Evolutionary conservation across 2,329 filamentous ascomycete species (phyloP).

Genomic region (Xylariaceae sp.): DNA sequence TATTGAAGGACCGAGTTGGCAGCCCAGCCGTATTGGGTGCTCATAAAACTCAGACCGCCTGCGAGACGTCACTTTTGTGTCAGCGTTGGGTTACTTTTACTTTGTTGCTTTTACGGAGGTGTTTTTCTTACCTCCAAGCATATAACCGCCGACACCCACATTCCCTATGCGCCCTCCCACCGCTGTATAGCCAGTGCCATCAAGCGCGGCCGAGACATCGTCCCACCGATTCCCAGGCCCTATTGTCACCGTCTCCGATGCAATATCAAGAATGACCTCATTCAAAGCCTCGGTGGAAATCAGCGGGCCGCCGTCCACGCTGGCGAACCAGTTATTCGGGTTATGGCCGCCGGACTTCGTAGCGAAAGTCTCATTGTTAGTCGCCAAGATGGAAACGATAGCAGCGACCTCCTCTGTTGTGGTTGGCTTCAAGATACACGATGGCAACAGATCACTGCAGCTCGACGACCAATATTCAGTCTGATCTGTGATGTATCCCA

Average conservation of each 20-base stretch:
- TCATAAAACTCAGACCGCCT: slow-evolving; percentile 50
- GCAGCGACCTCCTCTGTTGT: slow-evolving; percentile 48
- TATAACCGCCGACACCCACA: slow-evolving; percentile 44
- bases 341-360: slow-evolving; percentile 56
- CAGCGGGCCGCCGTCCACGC: slow-evolving; percentile 44
- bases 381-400: slow-evolving; percentile 47
- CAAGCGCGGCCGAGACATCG: slow-evolving; percentile 37
- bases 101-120: slow-evolving; percentile 26
- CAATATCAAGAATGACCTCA: slow-evolving; percentile 36
- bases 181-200: slow-evolving; percentile 39
- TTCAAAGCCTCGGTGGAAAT: slow-evolving; percentile 46
- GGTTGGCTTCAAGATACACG: slow-evolving; percentile 45
- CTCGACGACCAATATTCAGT: slow-evolving; percentile 44
- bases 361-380: slow-evolving; percentile 48
- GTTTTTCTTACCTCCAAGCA: slow-evolving; percentile 51
- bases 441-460: slow-evolving; percentile 41
- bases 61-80: too few relatives aligned
- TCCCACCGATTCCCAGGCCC: slow-evolving; percentile 45
- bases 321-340: slow-evolving; percentile 51
- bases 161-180: slow-evolving; percentile 44
- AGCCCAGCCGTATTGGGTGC: slow-evolving; percentile 47
- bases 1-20: slow-evolving; percentile 46
- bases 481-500: slow-evolving; percentile 36
- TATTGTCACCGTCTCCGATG: slow-evolving; percentile 37
- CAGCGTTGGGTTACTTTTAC: slow-evolving; percentile 21